A percentile compares a stretch with the other conserved stretches of the same genome.
Evolutionary conservation across 371 early-diverging fungal species (phyloP).

Genomic region (Mucor velutinosus): DNA sequence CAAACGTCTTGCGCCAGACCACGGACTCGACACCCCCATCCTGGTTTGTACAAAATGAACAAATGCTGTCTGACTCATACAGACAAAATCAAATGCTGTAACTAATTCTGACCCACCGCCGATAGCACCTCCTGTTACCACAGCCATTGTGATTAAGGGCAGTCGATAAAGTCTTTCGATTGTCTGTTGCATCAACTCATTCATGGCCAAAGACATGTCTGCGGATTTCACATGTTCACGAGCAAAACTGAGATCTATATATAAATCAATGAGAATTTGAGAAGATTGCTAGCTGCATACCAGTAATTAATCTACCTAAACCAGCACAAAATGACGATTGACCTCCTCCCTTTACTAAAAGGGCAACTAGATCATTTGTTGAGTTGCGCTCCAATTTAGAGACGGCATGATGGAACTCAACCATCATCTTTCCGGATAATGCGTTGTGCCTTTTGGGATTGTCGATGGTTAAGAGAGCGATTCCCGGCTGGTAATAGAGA

Average conservation of each 20-base stretch:
- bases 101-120: slow-evolving; percentile 79
- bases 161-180: slow-evolving; percentile 58
- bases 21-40: slow-evolving; percentile 69
- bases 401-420: slow-evolving; percentile 59
- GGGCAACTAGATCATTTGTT: slow-evolving; percentile 38
- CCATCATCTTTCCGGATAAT: slow-evolving; percentile 76
- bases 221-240: slow-evolving; percentile 49
- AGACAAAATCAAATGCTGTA: slow-evolving; percentile 66
- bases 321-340: slow-evolving; percentile 67
- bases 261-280: neutral
- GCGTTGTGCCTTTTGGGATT: slow-evolving; percentile 67
- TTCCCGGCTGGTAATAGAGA: slow-evolving; percentile 41
- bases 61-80: slow-evolving; percentile 38
- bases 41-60: slow-evolving; percentile 67
- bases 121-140: slow-evolving; percentile 66
- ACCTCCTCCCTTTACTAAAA: slow-evolving; percentile 59
- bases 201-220: slow-evolving; percentile 50
- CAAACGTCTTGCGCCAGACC: slow-evolving; percentile 65
- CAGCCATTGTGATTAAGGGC: slow-evolving; percentile 64
- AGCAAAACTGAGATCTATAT: slow-evolving; percentile 56
- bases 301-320: slow-evolving; percentile 44
- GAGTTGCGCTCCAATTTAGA: slow-evolving; percentile 41
- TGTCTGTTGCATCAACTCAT: slow-evolving; percentile 63
- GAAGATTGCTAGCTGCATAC: neutral
- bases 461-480: slow-evolving; percentile 50